Percentiles rank a stretch among this genome's conserved stretches.
Conservation (phyloP, 306 rosid genomes). For the Senna siamea region DNA sequence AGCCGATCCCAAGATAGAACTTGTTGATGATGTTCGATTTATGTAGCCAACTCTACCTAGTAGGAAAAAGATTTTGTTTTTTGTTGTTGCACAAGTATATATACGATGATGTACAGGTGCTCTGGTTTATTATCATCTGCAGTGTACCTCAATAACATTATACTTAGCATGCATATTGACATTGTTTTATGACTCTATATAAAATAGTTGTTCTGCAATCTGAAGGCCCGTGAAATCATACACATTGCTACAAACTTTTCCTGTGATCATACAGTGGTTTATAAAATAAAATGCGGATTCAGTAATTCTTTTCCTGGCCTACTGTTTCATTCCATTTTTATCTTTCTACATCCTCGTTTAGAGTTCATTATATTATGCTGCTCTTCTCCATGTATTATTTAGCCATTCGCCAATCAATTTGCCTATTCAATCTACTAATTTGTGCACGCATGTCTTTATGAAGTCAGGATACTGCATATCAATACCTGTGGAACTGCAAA, state of each 20-base stretch:
- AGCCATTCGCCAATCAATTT: neutral
- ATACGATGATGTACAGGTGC: neutral
- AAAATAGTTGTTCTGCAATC: too few relatives aligned
- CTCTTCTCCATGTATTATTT: slow-evolving; percentile 5
- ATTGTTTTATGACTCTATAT: too few relatives aligned
- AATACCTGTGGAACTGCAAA: slow-evolving; percentile 78
- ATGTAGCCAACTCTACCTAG: too few relatives aligned
- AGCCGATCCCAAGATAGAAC: too few relatives aligned
- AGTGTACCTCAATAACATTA: neutral
- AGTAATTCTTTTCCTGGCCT: neutral
- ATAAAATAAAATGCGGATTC: slow-evolving; percentile 1
- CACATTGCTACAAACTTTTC: slow-evolving; percentile 7
- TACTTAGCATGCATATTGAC: neutral
- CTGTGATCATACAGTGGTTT: neutral
- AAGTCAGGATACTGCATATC: slow-evolving; percentile 76
- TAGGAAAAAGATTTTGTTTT: too few relatives aligned
- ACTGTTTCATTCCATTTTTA: slow-evolving; percentile 2
- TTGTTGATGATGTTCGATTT: too few relatives aligned
- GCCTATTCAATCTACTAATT: slow-evolving; percentile 30
- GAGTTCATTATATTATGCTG: neutral
- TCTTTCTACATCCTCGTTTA: slow-evolving; percentile 6
- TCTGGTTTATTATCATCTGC: neutral
- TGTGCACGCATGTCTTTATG: slow-evolving; percentile 39
- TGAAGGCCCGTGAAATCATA: neutral
- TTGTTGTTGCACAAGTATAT: neutral